Evolutionary conservation across 257 asterid species (phyloP).

Genomic region (Catharanthus roseus): DNA sequence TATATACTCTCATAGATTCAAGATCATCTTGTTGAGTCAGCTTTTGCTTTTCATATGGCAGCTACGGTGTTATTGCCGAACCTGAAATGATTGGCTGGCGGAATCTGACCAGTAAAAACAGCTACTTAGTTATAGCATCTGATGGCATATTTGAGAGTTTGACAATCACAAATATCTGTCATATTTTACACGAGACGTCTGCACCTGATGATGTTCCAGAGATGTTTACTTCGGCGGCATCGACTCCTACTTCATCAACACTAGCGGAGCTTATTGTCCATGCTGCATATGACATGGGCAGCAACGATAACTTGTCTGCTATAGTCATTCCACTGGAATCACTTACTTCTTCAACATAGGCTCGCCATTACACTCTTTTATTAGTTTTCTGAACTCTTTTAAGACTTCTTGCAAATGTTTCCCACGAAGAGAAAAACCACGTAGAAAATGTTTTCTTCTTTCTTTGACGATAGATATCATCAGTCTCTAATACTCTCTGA

Average conservation of each 20-base stretch:
- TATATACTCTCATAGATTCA: too few species aligned
- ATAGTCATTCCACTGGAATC: slow-evolving; percentile 31
- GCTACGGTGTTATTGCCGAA: slow-evolving; percentile 64
- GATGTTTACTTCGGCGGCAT: slow-evolving; percentile 18
- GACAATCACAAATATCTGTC: slow-evolving; percentile 53
- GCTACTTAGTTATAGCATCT: slow-evolving; percentile 53
- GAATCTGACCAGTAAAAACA: slow-evolving; percentile 29
- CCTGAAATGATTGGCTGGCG: slow-evolving; percentile 63
- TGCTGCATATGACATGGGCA: slow-evolving; percentile 47
- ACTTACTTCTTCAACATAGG: background rate
- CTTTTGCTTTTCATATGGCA: slow-evolving; percentile 12
- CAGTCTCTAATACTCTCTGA: background rate
- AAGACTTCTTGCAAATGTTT: too few species aligned
- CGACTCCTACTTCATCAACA: slow-evolving; percentile 20
- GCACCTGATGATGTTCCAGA: too few species aligned
- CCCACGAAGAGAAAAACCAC: too few species aligned
- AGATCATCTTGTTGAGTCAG: background rate
- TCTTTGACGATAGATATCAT: background rate
- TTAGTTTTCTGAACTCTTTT: too few species aligned
- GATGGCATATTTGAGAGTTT: slow-evolving; percentile 68
- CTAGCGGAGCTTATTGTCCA: slow-evolving; percentile 41
- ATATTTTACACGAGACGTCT: slow-evolving; percentile 22
- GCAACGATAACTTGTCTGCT: slow-evolving; percentile 67
- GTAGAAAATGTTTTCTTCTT: too few species aligned
- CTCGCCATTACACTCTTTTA: too few species aligned